Base-by-base conservation (phyloP, 2,329 filamentous ascomycete genomes). In the Neonectria neomacrospora region DNA sequence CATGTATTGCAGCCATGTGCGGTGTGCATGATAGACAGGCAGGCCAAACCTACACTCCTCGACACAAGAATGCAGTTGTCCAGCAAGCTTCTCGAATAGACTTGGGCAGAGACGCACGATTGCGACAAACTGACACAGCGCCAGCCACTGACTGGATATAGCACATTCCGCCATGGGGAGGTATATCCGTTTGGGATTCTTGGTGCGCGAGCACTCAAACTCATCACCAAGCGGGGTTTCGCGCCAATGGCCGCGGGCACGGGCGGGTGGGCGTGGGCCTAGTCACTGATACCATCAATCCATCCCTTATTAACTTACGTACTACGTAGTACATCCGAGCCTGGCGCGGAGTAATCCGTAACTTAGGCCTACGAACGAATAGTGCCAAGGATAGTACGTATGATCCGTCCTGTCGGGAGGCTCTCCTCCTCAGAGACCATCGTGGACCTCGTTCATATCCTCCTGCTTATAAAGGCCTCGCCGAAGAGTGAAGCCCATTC, bases 401-500 rank as follows among this genome's bases (percentile, higher is more conserved):
- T 37, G 16, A 12, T n/a, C 34, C 34, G 34, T 37, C 32, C 32
- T 32, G 32, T 39, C 28, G 12, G n/a, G 52, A 54, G 20, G 37
- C 37, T 20, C 7, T 18, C 9, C 16, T 41, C 12, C 34, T 37
- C 34, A 39, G 32, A 50, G 30, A 20, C 45, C 20, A 22, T 41
- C 44, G 30, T 39, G 54, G 30, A 57, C 30, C 28, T 47, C 47
- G 44, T 18, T 18, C 12, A 26, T 20, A 12, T 42, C 34, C 16
- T 58, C 23, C 42, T 22, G 45, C 54, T n/a, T n/a, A n/a, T 39
- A 34, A 41, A 51, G 41, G 47, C n/a, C 45, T 34, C 18, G 37
- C 26, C 22, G 20, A 52, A 52, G 37, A 14, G 47, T 18, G 14
- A 28, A 51, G 37, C 32, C 45, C 54, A 57, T 57, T 58, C 37